Base-by-base conservation (phyloP, 495 filamentous ascomycete species). In the Penicillium desertorum region DNA sequence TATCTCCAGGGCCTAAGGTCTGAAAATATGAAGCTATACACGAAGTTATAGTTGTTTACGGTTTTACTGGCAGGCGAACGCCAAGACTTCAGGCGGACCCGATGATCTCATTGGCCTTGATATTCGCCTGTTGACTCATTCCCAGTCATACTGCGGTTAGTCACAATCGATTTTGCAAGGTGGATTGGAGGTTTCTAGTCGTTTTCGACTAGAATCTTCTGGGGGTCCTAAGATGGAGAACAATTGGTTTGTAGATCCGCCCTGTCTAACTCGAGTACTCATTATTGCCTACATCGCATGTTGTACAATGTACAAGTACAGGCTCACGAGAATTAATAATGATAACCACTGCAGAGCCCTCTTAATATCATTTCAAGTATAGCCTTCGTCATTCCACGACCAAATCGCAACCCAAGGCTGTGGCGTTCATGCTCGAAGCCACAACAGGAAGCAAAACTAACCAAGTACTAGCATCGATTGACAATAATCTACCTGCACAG, bases 31-130 rank as follows among this genome's bases (percentile, higher is more conserved):
- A 43, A 53, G 39, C 39, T 53, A 53, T 44, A 53, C 43, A 39
- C 16, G 53, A 55, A 30, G 53, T 47, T 55, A 47, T 55, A 55
- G 34, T n/a, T 46, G 30, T 55, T 55, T 36, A 53, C 37, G 3
- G n/a, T 22, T 53, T 30, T 42, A 10, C 32, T 37, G 29, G 36
- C 36, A 39, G 29, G n/a, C 10, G 6, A 36, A 22, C 29, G 53
- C 53, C 53, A 55, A 55, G 53, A 55, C 43, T 55, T 41, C 30
- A 39, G 20, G 32, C 32, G 53, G 43, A 25, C 25, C 41, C 30
- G 41, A 55, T 55, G 53, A 55, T 39, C 53, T 55, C 53, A 55
- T 55, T 39, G 7, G 36, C 36, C 36, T 37, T 16, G 12, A 36
- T 11, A 36, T 37, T 36, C 4, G 34, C 10, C 30, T 45, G 5